phyloP scores from a whole-genome alignment of 75 land plant genomes.

The Picea glauca region DNA sequence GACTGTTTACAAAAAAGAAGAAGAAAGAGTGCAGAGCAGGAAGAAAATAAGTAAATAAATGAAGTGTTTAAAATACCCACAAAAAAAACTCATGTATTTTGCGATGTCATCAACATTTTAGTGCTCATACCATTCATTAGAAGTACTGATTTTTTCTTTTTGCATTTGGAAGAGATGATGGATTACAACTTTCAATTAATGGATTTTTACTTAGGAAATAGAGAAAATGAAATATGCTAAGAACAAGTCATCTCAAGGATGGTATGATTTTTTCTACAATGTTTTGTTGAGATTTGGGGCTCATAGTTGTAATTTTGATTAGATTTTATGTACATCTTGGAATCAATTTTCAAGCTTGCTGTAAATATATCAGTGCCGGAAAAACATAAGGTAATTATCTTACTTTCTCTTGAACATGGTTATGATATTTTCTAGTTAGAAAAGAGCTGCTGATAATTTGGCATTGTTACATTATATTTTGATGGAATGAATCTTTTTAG shows the following conservation, averaged over 20 bases:
- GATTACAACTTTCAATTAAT: too few relatives aligned
- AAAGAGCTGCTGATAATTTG: constrained; percentile 19
- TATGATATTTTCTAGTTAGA: neutral
- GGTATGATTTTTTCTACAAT: constrained; percentile 40
- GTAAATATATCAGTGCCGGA: constrained; percentile 23
- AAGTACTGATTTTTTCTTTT: too few relatives aligned
- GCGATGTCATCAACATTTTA: too few relatives aligned
- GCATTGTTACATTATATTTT: constrained; percentile 16
- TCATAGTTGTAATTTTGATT: neutral
- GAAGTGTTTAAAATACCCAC: too few relatives aligned
- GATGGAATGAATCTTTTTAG: too few relatives aligned
- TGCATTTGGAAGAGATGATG: too few relatives aligned
- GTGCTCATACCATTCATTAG: too few relatives aligned
- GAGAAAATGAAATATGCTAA: constrained; percentile 95
- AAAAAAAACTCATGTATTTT: too few relatives aligned
- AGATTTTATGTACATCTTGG: constrained; percentile 41
- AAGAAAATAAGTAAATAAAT: too few relatives aligned
- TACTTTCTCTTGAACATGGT: neutral
- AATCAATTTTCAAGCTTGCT: constrained; percentile 76
- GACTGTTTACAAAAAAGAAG: too few relatives aligned
- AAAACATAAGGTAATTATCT: constrained; percentile 41
- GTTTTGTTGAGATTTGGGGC: neutral
- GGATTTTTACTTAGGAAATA: constrained; percentile 41
- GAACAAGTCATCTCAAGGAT: constrained; percentile 87
- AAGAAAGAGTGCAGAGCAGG: too few relatives aligned